A percentile compares a stretch with the other conserved stretches of the same genome.
Evolutionary conservation across 371 early-diverging fungal genomes (phyloP).

Genomic region (Mucor velutinosus): DNA sequence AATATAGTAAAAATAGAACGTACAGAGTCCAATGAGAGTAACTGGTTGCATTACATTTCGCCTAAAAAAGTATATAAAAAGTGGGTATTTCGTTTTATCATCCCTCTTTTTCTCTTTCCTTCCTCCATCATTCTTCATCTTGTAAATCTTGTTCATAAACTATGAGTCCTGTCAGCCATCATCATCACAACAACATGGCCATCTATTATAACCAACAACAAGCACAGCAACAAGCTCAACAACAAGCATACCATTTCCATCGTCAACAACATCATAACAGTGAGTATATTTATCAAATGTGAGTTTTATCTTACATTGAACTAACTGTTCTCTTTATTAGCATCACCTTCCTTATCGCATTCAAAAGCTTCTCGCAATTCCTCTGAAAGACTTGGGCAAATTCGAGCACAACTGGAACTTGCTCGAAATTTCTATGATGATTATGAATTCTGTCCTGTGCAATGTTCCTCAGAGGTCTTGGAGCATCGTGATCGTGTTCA

Average conservation of each 20-base stretch:
- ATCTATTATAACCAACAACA: constrained; percentile 18
- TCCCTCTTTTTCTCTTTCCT: constrained; percentile 1
- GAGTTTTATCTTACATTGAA: not conserved
- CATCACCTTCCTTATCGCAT: constrained; percentile 5
- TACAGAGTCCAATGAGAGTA: constrained; percentile 8
- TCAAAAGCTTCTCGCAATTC: constrained; percentile 2
- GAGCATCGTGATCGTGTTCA: constrained; percentile 50
- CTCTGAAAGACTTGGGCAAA: constrained; percentile 31
- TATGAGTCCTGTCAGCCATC: constrained; percentile 19
- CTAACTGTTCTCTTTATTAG: not conserved
- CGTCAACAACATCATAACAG: constrained; percentile 4
- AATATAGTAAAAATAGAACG: constrained; percentile 15
- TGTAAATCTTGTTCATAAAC: not conserved
- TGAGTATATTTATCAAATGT: constrained; percentile 1
- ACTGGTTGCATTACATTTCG: constrained; percentile 4
- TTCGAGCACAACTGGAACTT: constrained; percentile 44
- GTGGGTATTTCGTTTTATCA: constrained; percentile 2
- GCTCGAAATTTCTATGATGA: constrained; percentile 55
- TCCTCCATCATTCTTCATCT: constrained; percentile 2
- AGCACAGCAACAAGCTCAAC: not conserved
- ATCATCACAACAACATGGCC: constrained; percentile 12
- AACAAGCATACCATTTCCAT: constrained; percentile 4
- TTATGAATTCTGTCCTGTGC: constrained; percentile 47
- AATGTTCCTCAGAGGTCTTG: constrained; percentile 28
- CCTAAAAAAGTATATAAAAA: constrained; percentile 11